Evolutionary conservation across 179 eudicot genomes (phyloP).

Genomic region (Silene vulgaris): DNA sequence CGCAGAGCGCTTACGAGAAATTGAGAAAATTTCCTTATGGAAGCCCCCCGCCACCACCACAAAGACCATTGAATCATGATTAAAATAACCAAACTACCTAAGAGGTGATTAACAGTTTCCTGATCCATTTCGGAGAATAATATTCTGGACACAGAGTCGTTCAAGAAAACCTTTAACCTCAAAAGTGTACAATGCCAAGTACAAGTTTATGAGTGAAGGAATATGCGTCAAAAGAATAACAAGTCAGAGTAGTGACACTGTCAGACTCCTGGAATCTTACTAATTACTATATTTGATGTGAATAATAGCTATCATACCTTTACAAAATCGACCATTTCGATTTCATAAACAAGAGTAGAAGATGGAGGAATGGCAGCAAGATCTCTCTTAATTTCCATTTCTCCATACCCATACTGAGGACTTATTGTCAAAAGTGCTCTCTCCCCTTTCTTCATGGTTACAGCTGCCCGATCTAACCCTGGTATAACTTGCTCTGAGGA

Average conservation of each 20-base stretch:
- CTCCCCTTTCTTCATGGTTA: conserved; percentile 64
- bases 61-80: too few relatives aligned
- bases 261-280: neutral
- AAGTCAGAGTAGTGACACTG: too few relatives aligned
- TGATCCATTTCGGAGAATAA: too few relatives aligned
- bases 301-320: conserved; percentile 36
- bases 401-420: conserved; percentile 54
- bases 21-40: too few relatives aligned
- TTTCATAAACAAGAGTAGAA: conserved; percentile 46
- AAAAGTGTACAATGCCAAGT: too few relatives aligned
- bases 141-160: too few relatives aligned
- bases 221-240: neutral
- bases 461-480: conserved; percentile 55
- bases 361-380: conserved; percentile 47
- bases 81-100: too few relatives aligned
- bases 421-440: conserved; percentile 43
- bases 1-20: too few relatives aligned
- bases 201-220: neutral
- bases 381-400: conserved; percentile 39
- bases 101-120: too few relatives aligned
- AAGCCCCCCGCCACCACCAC: too few relatives aligned
- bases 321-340: conserved; percentile 53
- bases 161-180: too few relatives aligned
- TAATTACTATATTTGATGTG: neutral
- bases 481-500: conserved; percentile 54